Base-by-base conservation (phyloP, 1,284 basidiomycete genomes). In the Marasmius oreades region DNA sequence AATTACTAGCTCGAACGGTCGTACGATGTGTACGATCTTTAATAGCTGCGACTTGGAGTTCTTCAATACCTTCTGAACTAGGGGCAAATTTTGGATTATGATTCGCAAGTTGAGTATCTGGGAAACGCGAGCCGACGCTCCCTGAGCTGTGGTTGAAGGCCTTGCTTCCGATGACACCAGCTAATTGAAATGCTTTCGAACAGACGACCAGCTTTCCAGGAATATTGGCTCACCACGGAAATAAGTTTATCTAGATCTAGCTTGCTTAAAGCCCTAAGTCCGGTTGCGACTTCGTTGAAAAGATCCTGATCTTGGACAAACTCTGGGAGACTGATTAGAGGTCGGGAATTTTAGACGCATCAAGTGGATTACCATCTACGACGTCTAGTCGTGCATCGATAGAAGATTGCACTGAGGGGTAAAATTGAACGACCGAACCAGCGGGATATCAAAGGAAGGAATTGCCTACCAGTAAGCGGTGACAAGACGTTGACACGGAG, bases 221-320 rank as follows among this genome's bases (percentile, higher is more conserved):
- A 20, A n/a, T 22, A 23, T 11, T 42, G 45, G 62, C 77, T 37
- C 66, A 92, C 92, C 20, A 82, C 82, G 39, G 82, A 80, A 33
- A 95, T 90, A 5, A 97, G 76, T 66, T 91, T 94, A 69, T 98
- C 95, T 24, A 95, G 79, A 65, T 98, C 95, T 65, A 91, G 77
- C 69, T 90, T 91, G 61, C 86, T 85, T 42, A 93, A 72, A 2
- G 77, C 69, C 64, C 85, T 89, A 51, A 96, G 75, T 1, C 83
- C 86, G 59, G 85, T 81, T 55, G 84, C 81, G 46, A 93, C 75
- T 18, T 82, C 81, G 1, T 76, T 82, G 66, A 90, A 93, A 26
- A 77, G 78, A 55, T 91, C 88, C 70, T 95, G 91, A 6, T 77
- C 80, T 56, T 87, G 80, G 26, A 93, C 78, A 1, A 94, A 74